These are phyloP conservation scores for Aegilops speltoides DNA, from an alignment of 176 grass and related monocot species.

Conservation along the genomic window DNA sequence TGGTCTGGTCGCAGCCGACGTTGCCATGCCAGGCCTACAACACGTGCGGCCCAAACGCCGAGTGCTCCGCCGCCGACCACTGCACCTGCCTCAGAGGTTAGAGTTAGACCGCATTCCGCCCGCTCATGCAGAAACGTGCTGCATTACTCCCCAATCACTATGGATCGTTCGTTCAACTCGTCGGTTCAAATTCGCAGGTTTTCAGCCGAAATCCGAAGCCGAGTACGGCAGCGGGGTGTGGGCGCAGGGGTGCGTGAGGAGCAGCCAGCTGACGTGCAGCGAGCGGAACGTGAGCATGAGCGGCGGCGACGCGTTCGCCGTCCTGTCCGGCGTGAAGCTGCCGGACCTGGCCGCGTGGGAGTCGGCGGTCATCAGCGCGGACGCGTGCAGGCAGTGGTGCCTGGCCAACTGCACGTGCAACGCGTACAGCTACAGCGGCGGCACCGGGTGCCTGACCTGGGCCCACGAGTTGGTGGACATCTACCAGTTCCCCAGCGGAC, in stretches of 20 bases:
- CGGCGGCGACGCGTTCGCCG: constrained; percentile 43
- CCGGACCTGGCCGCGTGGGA: constrained; percentile 61
- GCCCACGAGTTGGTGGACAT: constrained; percentile 67
- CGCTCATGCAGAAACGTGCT: too few species aligned
- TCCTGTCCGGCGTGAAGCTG: constrained; percentile 60
- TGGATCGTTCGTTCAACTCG: too few species aligned
- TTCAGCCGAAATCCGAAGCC: constrained; percentile 29
- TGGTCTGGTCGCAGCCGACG: constrained; percentile 58
- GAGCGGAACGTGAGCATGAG: constrained; percentile 21
- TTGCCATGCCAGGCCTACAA: constrained; percentile 58
- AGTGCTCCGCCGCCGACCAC: constrained; percentile 30
- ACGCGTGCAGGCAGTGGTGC: constrained; percentile 48
- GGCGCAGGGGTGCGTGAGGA: constrained; percentile 60
- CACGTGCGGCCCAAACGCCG: constrained; percentile 60
- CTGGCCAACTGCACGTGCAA: constrained; percentile 66
- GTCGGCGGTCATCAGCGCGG: constrained; percentile 13
- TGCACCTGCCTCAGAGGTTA: constrained; percentile 61
- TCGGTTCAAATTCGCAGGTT: constrained; percentile 3
- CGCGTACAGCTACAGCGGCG: constrained; percentile 51
- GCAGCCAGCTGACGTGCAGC: constrained; percentile 32
- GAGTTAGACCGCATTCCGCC: not conserved
- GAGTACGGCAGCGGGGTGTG: constrained; percentile 47
- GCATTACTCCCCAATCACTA: too few species aligned
- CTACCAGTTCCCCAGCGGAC: constrained; percentile 51
- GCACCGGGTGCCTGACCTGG: constrained; percentile 69